Evolutionary conservation across 2,329 filamentous ascomycete genomes (phyloP).

Genomic region (Dryadomyces quercivorus): DNA sequence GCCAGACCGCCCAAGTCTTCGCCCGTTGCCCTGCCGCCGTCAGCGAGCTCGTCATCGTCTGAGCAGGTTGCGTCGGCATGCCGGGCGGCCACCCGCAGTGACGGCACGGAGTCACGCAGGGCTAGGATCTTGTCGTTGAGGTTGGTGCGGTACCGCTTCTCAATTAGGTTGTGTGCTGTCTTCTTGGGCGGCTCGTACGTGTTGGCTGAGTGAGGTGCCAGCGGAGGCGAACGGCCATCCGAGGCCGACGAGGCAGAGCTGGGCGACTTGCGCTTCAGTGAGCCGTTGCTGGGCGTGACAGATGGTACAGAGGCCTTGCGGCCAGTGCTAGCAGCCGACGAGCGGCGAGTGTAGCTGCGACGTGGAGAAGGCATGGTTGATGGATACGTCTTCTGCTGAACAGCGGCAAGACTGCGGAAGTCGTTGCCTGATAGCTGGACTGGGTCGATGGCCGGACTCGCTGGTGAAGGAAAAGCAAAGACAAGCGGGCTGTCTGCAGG

Average conservation of each 20-base stretch:
- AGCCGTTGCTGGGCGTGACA: conserved; percentile 10
- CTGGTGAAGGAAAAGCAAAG: conserved; percentile 12
- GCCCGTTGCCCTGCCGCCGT: conserved; percentile 25
- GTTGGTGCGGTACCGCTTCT: conserved; percentile 74
- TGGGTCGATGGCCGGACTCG: conserved; percentile 23
- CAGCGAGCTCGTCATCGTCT: conserved; percentile 27
- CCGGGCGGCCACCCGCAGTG: conserved; percentile 33
- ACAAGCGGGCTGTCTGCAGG: conserved; percentile 19
- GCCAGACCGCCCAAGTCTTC: conserved; percentile 26
- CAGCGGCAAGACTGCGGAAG: not conserved
- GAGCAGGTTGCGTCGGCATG: conserved; percentile 23
- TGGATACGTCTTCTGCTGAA: not conserved
- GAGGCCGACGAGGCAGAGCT: conserved; percentile 7
- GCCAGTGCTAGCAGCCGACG: not conserved
- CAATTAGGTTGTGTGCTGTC: conserved; percentile 75
- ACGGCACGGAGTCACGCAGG: conserved; percentile 55
- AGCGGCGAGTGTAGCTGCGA: conserved; percentile 15
- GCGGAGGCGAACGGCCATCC: conserved; percentile 9
- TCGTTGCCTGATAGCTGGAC: conserved; percentile 17
- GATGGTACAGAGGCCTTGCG: not conserved
- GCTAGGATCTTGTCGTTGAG: conserved; percentile 74
- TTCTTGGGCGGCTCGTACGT: conserved; percentile 42
- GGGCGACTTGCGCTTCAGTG: conserved; percentile 21
- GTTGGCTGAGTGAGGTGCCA: conserved; percentile 3
- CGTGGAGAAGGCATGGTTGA: conserved; percentile 2